Conservation (phyloP, 2,329 filamentous ascomycete species). For the Talaromyces sp. region DNA sequence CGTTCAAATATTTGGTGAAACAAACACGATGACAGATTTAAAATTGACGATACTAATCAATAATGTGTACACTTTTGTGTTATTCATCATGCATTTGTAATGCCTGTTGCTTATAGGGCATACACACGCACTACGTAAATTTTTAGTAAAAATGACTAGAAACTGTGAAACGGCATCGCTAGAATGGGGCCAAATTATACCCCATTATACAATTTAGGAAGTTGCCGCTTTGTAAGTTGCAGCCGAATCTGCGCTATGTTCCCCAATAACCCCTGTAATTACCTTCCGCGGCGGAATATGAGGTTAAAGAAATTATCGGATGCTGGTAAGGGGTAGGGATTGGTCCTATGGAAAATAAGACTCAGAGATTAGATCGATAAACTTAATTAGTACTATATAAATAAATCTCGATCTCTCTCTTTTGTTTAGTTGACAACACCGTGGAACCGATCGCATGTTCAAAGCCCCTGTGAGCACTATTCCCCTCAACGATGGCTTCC, state of each 20-base stretch:
- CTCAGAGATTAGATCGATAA: not conserved
- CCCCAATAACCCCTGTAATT: not conserved
- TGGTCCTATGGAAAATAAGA: not conserved
- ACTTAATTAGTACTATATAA: not conserved
- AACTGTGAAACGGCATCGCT: not conserved
- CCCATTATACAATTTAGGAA: conserved; percentile 10
- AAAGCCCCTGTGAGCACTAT: not conserved
- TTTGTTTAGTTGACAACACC: too few relatives aligned
- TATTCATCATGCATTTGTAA: too few relatives aligned
- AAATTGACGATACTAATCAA: not conserved
- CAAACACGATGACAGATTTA: not conserved
- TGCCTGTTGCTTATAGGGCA: too few relatives aligned
- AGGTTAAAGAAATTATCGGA: not conserved
- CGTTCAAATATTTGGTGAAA: not conserved
- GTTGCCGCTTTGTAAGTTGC: not conserved
- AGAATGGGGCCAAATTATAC: not conserved
- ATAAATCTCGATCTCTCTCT: not conserved
- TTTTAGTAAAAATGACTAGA: not conserved
- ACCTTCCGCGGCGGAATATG: not conserved
- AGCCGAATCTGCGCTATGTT: not conserved
- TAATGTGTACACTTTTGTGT: not conserved
- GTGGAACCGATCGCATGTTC: not conserved
- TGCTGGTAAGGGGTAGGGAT: not conserved
- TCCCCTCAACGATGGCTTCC: not conserved
- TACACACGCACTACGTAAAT: not conserved